Base-by-base conservation (phyloP, 2,329 filamentous ascomycete species). In the Fusarium falciforme region DNA sequence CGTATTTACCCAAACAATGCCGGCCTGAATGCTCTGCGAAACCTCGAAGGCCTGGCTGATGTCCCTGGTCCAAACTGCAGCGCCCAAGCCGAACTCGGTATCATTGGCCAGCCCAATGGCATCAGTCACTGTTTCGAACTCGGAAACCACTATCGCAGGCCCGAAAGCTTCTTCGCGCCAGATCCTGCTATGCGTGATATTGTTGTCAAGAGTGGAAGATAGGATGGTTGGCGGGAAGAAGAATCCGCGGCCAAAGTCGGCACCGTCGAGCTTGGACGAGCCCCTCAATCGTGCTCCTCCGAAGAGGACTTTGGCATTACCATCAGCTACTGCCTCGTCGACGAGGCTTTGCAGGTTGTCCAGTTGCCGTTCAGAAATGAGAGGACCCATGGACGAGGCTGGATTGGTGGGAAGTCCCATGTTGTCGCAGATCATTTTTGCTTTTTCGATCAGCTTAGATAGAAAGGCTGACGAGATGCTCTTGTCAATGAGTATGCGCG, bases 181-280 rank as follows among this genome's bases (percentile, higher is more conserved):
- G 75, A 96, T 93, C 80, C 90, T 90, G 82, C 93, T 93, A 78
- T 90, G 83, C 38, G 87, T 74, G 89, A 95, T 87, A 77, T 89
- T 89, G 72, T 89, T 87, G 83, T 80, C 84, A 78, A 87, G 33
- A 54, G 90, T 84, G 0, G 81, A 83, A 0, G 80, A 78, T 29
- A 98, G 87, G 3, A 98, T 89, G 0, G 95, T 97, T 0, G 94
- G 94, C 60, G 93, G 88, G 83, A 91, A 97, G 85, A 94, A 98
- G 82, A 95, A 94, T 3, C 89, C 86, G 82, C 86, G 86, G 0
- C 83, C 82, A 31, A 91, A 86, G 58, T 90, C 85, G 2, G 82
- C 85, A 1, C 82, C 84, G 70, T 91, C 88, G 0, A 91, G 80
- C 0, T 76, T 25, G 20, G 89, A 90, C 2, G 36, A 74, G 2